Evolutionary conservation across 345 rosid genomes (phyloP).

Genomic region (Populus simonii): DNA sequence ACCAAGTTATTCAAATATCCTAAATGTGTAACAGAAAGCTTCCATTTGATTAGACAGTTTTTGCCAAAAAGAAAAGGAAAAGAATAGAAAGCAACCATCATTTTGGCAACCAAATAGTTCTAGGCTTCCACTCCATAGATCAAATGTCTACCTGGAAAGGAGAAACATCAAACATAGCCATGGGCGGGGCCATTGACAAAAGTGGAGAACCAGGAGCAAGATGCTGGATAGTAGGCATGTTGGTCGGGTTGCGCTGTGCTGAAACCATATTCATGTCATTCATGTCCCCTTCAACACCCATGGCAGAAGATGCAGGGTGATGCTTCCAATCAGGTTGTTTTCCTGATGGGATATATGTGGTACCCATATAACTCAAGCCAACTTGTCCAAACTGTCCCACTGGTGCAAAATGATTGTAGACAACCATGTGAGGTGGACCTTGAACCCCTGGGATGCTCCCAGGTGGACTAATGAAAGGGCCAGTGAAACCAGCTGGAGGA

Average conservation of each 20-base stretch:
- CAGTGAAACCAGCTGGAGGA: slow-evolving; percentile 77
- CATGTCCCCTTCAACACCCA: slow-evolving; percentile 60
- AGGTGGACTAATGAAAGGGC: slow-evolving; percentile 85
- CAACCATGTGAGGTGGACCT: slow-evolving; percentile 93
- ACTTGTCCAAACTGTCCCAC: slow-evolving; percentile 94
- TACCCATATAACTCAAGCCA: slow-evolving; percentile 94
- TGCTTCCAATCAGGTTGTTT: slow-evolving; percentile 97
- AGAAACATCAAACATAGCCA: slow-evolving; percentile 88
- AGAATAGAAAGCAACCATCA: not conserved
- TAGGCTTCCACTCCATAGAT: not conserved
- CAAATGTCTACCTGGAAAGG: slow-evolving; percentile 77
- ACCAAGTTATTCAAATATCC: not conserved
- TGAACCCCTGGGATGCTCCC: slow-evolving; percentile 87
- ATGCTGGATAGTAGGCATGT: slow-evolving; percentile 66
- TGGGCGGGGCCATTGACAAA: slow-evolving; percentile 71
- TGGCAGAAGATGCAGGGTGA: slow-evolving; percentile 58
- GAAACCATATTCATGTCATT: slow-evolving; percentile 52
- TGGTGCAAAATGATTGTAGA: slow-evolving; percentile 97
- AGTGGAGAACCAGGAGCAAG: slow-evolving; percentile 72
- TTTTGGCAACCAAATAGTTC: not conserved
- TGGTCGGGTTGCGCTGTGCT: slow-evolving; percentile 54
- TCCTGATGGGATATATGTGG: slow-evolving; percentile 83
- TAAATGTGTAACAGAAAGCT: not conserved
- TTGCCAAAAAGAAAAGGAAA: not conserved
- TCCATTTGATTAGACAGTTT: not conserved